Conservation (phyloP, 192 early-diverging fungal species). For the Backusella mclennaniae region DNA sequence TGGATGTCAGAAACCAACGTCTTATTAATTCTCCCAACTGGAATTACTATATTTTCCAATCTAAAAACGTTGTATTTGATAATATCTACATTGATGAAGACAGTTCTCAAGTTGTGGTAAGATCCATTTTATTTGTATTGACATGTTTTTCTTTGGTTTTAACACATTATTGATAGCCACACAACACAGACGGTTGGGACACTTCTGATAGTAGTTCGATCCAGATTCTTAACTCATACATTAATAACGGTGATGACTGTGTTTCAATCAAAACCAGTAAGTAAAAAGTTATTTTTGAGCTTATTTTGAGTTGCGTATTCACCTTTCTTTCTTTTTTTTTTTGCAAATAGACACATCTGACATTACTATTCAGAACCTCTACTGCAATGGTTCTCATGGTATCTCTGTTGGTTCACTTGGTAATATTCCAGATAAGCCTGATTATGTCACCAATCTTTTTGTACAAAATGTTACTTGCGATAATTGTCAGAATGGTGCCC, state of each 20-base stretch:
- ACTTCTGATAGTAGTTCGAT: not conserved
- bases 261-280: not conserved
- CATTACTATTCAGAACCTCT: not conserved
- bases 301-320: not conserved
- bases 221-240: not conserved
- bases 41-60: not conserved
- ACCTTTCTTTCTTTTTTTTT: not conserved
- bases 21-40: not conserved
- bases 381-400: slow-evolving; percentile 4
- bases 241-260: slow-evolving; percentile 4
- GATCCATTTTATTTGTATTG: not conserved
- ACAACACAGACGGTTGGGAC: not conserved
- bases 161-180: not conserved
- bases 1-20: not conserved
- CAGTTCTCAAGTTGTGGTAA: slow-evolving; percentile 2
- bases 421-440: not conserved
- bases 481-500: slow-evolving; percentile 9
- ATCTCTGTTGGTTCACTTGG: not conserved
- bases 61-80: not conserved
- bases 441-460: not conserved
- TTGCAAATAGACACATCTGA: not conserved
- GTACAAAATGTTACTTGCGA: not conserved
- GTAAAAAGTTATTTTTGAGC: not conserved
- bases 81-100: not conserved
- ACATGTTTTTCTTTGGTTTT: not conserved